Evolutionary conservation across 345 rosid species (phyloP), one percentile per base, ranked within the genome.

Genomic region (Eucalyptus sp.): DNA sequence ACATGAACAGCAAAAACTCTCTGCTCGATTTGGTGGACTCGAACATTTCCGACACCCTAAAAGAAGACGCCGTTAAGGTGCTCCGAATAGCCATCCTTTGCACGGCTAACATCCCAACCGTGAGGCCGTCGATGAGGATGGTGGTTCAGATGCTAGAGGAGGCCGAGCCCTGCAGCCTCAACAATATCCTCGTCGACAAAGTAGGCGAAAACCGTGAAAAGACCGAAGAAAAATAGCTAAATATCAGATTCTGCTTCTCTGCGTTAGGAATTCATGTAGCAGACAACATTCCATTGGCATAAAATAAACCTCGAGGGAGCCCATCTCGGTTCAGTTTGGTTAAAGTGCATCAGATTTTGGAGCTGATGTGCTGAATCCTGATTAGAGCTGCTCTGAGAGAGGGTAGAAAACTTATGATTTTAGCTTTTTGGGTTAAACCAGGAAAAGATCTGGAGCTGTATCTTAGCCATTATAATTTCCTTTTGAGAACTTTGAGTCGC

Each of bases 71-170:
- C 27, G 46, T 95, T 22, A 92, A 92, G 87, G 94, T 96, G 44
- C 88, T 97, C 92, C 92, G 89, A 76, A 94, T 97, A 76, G 98
- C 97, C 54, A 50, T 93, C 85, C 92, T 90, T 64, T 97, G 99
- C 92, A 96, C 97, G 5, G 91, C 91, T 13, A 95, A 92, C 88
- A 80, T 92, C 64, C 98, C 99, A 17, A 90, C 91, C 8, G 58
- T 89, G 48, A 94, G 99, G 89, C 99, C 98, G 44, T 93, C 93
- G 13, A 97, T 96, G 98, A 93, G 96, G 89, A 91, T 91, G 90
- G 98, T 97, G 31, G 98, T 97, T 86, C 94, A 94, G 76, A 96
- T 96, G 97, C 92, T 97, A 24, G 97, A 97, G 92, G 96, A 94
- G 56, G 94, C 94, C 79, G 92, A 93, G 86, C 94, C 94, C 50